phyloP scores from a whole-genome alignment of 2,329 filamentous ascomycete species.

The Ophiostoma sp. region DNA sequence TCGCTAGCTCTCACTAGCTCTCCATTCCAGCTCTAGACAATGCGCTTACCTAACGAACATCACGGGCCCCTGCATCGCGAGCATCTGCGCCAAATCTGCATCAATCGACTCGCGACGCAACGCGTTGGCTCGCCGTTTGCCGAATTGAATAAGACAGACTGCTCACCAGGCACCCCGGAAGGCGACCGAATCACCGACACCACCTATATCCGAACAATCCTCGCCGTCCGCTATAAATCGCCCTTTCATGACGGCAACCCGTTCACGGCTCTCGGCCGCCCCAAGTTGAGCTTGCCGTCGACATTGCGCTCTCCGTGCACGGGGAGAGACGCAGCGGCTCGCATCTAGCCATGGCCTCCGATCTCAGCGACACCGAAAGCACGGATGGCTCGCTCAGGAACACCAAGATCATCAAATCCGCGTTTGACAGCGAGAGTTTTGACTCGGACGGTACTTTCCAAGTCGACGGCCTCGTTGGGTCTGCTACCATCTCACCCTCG shows the following conservation, averaged over 20 bases:
- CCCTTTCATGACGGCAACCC: constrained; percentile 4
- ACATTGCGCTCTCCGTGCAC: not conserved
- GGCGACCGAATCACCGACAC: not conserved
- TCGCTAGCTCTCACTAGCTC: too few relatives aligned
- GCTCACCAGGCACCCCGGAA: not conserved
- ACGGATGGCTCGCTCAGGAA: constrained; percentile 49
- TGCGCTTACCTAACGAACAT: not conserved
- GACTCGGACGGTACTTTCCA: constrained; percentile 78
- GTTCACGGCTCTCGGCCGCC: constrained; percentile 9
- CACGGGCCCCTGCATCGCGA: constrained; percentile 4
- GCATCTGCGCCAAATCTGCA: not conserved
- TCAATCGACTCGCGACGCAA: not conserved
- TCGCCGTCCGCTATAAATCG: not conserved
- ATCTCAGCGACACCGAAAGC: constrained; percentile 29
- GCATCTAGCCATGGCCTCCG: constrained; percentile 39
- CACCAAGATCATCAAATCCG: constrained; percentile 57
- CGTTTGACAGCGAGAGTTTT: constrained; percentile 82
- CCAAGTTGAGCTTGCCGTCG: not conserved
- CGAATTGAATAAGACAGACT: not conserved
- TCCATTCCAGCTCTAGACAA: not conserved
- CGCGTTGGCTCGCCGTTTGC: not conserved
- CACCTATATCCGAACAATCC: not conserved
- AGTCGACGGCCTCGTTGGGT: constrained; percentile 75
- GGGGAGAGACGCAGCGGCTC: too few relatives aligned
- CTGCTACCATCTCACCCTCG: constrained; percentile 86